These are phyloP conservation scores for Mortierella sp. DNA, from an alignment of 371 early-diverging fungal species.

Conservation along the genomic window DNA sequence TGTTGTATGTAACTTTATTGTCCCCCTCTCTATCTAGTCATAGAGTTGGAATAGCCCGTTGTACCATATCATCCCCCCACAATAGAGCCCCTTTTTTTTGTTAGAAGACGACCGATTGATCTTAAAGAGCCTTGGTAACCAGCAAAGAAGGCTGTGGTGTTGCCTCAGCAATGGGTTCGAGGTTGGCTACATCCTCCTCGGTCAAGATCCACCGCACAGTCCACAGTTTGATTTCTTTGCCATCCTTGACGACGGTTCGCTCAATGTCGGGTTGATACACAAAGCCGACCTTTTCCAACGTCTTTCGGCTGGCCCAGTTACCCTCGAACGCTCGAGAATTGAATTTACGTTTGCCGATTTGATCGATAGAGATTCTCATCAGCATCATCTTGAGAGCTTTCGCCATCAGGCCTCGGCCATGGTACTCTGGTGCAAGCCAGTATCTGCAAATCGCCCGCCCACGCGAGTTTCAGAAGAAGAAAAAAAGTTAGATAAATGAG, in stretches of 20 bases:
- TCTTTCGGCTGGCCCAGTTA: constrained; percentile 38
- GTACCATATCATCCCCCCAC: not conserved
- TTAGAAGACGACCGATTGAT: too few relatives aligned
- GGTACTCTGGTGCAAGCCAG: constrained; percentile 46
- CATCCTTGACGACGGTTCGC: not conserved
- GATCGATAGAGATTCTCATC: constrained; percentile 14
- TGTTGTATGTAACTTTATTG: not conserved
- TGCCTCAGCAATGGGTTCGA: constrained; percentile 9
- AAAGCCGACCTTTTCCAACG: constrained; percentile 39
- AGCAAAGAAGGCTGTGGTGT: constrained; percentile 22
- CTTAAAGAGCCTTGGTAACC: too few relatives aligned
- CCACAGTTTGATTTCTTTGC: constrained; percentile 16
- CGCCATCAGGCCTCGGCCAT: constrained; percentile 40
- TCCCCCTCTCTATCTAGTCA: too few relatives aligned
- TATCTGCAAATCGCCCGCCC: constrained; percentile 24
- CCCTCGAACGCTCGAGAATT: constrained; percentile 19
- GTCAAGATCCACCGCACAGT: constrained; percentile 14
- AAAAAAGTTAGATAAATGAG: too few relatives aligned
- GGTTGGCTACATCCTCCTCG: constrained; percentile 19
- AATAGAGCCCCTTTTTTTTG: too few relatives aligned
- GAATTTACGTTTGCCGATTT: constrained; percentile 50
- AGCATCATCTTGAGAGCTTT: constrained; percentile 35
- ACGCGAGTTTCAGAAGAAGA: not conserved
- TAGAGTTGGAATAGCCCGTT: not conserved
- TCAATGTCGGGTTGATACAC: constrained; percentile 17